Evolutionary conservation across 139 green algal genomes (phyloP).

Genomic region (Chlamydomonas asymmetrica): DNA sequence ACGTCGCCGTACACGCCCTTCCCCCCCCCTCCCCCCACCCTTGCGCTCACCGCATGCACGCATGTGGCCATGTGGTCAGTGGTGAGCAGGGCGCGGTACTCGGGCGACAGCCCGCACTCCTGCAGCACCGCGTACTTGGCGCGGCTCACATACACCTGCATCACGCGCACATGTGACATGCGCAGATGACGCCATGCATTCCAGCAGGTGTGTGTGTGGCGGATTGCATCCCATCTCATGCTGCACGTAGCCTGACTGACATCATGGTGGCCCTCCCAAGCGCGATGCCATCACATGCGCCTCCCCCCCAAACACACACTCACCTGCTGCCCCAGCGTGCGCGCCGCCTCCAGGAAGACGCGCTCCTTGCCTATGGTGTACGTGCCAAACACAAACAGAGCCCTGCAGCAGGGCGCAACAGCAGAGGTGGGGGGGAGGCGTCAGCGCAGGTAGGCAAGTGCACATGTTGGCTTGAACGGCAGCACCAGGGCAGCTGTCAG

Average conservation of each 20-base stretch:
- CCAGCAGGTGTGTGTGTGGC: neutral
- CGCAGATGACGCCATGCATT: neutral
- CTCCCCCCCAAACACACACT: slow-evolving; percentile 50
- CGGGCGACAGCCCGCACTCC: slow-evolving; percentile 60
- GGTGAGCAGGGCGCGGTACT: slow-evolving; percentile 70
- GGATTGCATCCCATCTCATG: too few species aligned
- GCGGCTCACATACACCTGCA: slow-evolving; percentile 60
- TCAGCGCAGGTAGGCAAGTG: too few species aligned
- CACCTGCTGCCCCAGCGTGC: slow-evolving; percentile 69
- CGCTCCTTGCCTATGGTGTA: slow-evolving; percentile 94
- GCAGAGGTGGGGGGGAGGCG: neutral
- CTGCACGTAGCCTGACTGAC: too few species aligned
- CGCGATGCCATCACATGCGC: neutral
- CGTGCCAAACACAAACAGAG: slow-evolving; percentile 87
- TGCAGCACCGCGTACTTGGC: slow-evolving; percentile 52
- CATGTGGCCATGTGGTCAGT: slow-evolving; percentile 76
- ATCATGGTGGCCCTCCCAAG: slow-evolving; percentile 56
- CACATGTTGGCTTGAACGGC: too few species aligned
- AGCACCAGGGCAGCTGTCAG: too few species aligned
- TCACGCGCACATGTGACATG: neutral
- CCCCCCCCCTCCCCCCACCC: neutral
- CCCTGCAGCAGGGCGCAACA: slow-evolving; percentile 36
- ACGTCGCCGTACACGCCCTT: neutral
- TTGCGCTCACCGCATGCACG: slow-evolving; percentile 78
- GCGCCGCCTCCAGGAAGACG: slow-evolving; percentile 83